A percentile compares a stretch with the other conserved stretches of the same genome.
These are phyloP conservation scores for Lactifluus pinguis DNA, from an alignment of 768 basidiomycete genomes.

Conservation along the genomic window DNA sequence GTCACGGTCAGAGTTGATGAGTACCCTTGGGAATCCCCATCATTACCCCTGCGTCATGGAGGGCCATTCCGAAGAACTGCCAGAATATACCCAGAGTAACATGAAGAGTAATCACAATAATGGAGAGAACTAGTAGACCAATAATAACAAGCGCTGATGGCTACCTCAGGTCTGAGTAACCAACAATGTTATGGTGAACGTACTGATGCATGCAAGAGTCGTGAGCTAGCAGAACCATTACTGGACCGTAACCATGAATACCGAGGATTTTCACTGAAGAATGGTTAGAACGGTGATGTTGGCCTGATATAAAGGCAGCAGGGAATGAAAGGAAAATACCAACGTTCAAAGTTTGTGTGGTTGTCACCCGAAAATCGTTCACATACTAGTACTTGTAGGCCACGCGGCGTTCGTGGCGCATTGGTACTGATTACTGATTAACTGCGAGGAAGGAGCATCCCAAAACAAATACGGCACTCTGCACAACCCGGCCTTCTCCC, in stretches of 20 bases:
- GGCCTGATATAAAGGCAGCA: background rate
- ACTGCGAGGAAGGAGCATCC: slow-evolving; percentile 87
- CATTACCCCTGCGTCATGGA: no score
- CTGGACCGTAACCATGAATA: background rate
- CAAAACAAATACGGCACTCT: slow-evolving; percentile 87
- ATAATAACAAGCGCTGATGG: slow-evolving; percentile 72
- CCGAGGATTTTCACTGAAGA: slow-evolving; percentile 8
- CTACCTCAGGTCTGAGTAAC: background rate
- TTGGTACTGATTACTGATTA: slow-evolving; percentile 25
- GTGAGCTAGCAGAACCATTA: slow-evolving; percentile 43
- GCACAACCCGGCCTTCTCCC: slow-evolving; percentile 79
- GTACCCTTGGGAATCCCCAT: no score
- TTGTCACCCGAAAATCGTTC: slow-evolving; percentile 70
- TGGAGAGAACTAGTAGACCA: slow-evolving; percentile 75
- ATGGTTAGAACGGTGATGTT: background rate
- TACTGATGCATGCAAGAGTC: slow-evolving; percentile 82
- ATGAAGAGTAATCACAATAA: slow-evolving; percentile 49
- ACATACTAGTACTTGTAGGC: slow-evolving; percentile 37
- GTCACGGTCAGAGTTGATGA: background rate
- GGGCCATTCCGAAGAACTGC: no score
- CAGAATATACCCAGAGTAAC: no score
- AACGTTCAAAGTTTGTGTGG: slow-evolving; percentile 64
- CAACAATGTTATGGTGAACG: slow-evolving; percentile 22
- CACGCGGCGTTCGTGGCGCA: background rate
- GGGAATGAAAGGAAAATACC: slow-evolving; percentile 23